Conservation (phyloP, 2,329 filamentous ascomycete species). For the Botrytis squamosa region DNA sequence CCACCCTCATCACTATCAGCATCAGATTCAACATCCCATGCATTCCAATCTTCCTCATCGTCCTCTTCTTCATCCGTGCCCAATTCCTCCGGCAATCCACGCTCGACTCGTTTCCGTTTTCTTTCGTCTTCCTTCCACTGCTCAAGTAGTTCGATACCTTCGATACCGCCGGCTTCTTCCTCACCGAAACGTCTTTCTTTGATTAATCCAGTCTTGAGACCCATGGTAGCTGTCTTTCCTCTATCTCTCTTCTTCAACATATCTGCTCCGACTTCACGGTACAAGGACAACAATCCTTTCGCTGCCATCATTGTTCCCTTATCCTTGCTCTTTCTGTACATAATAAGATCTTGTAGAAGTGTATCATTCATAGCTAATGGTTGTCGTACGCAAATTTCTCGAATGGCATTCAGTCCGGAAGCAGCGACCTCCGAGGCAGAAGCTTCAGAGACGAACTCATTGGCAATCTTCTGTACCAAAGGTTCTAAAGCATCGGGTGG, state of each 20-base stretch:
- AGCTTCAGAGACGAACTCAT: constrained; percentile 96
- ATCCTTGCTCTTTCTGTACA: constrained; percentile 96
- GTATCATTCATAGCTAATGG: constrained; percentile 96
- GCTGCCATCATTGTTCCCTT: constrained; percentile 99
- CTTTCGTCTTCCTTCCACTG: constrained; percentile 92
- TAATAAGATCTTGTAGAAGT: constrained; percentile 89
- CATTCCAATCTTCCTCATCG: constrained; percentile 34
- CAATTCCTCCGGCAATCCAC: constrained; percentile 62
- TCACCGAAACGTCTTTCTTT: constrained; percentile 81
- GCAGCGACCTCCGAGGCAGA: constrained; percentile 86
- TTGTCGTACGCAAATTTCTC: constrained; percentile 89
- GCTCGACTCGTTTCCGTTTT: constrained; percentile 67
- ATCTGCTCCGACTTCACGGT: constrained; percentile 86
- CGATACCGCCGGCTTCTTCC: constrained; percentile 75
- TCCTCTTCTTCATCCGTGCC: constrained; percentile 58
- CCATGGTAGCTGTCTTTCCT: constrained; percentile 86
- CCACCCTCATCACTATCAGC: constrained; percentile 72
- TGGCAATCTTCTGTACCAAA: constrained; percentile 90
- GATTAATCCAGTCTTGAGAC: constrained; percentile 70
- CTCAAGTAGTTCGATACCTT: constrained; percentile 86
- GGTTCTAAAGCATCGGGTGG: constrained; percentile 92
- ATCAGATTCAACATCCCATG: constrained; percentile 43
- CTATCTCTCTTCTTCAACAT: constrained; percentile 86
- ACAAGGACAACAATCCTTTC: constrained; percentile 84
- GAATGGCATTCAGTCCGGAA: constrained; percentile 89